Evolutionary conservation across 345 rosid genomes (phyloP).

Genomic region (Eucalyptus sp.): DNA sequence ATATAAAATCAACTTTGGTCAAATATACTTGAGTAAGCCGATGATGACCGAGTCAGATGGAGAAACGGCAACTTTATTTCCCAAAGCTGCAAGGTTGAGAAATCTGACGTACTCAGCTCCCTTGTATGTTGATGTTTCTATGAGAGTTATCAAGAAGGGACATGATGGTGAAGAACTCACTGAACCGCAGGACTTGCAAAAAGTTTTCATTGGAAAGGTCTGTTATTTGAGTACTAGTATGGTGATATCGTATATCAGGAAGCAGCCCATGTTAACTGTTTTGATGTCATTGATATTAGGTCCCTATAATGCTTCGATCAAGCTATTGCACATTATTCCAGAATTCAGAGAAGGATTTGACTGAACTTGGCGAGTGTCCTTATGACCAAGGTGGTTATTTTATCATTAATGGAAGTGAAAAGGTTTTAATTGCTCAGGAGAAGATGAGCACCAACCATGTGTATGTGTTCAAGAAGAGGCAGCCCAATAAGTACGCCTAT

Average conservation of each 20-base stretch:
- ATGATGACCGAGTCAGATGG: slow-evolving; percentile 99
- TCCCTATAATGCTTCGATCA: slow-evolving; percentile 98
- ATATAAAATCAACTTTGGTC: slow-evolving; percentile 90
- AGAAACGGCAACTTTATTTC: slow-evolving; percentile 91
- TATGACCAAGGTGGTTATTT: slow-evolving; percentile 98
- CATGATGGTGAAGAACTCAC: slow-evolving; percentile 99
- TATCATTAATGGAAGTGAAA: slow-evolving; percentile 96
- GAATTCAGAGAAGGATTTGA: slow-evolving; percentile 95
- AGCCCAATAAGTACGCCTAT: slow-evolving; percentile 86
- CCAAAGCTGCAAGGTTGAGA: slow-evolving; percentile 96
- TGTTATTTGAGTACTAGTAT: neutral
- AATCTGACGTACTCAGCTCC: slow-evolving; percentile 96
- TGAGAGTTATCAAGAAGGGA: slow-evolving; percentile 90
- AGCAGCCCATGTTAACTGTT: neutral
- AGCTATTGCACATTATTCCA: slow-evolving; percentile 78
- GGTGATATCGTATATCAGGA: neutral
- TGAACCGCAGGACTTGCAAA: slow-evolving; percentile 81
- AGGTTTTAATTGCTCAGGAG: slow-evolving; percentile 97
- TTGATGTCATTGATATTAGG: slow-evolving; percentile 20
- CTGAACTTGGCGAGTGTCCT: slow-evolving; percentile 98
- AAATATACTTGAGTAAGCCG: slow-evolving; percentile 95
- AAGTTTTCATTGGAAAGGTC: slow-evolving; percentile 97
- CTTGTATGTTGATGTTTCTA: slow-evolving; percentile 82
- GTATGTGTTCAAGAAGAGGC: slow-evolving; percentile 94
- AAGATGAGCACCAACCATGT: slow-evolving; percentile 99